Percentiles rank a stretch among this genome's conserved stretches.
These are phyloP conservation scores for Gelatoporia subvermispora DNA, from an alignment of 768 basidiomycete genomes.

Conservation along the genomic window DNA sequence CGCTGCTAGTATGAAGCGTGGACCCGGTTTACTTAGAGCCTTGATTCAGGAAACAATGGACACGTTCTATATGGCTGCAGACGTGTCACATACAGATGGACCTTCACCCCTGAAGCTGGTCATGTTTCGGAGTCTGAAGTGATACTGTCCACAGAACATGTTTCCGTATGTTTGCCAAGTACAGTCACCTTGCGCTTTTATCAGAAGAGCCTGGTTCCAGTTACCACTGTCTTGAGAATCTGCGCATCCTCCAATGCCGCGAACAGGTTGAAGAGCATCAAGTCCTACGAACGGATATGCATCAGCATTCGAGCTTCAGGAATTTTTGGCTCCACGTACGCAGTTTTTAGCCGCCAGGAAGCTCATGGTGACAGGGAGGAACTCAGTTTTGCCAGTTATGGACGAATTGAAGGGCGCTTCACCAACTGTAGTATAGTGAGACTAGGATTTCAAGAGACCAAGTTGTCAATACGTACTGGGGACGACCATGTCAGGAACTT, in stretches of 20 bases:
- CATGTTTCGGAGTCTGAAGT: too few relatives aligned
- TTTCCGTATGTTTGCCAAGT: too few relatives aligned
- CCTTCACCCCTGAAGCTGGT: too few relatives aligned
- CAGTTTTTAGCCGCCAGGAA: constrained; percentile 26
- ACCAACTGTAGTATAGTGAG: constrained; percentile 13
- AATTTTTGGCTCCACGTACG: constrained; percentile 10
- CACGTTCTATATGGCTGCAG: too few relatives aligned
- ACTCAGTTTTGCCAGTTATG: constrained; percentile 21
- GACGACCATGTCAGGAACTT: constrained; percentile 27
- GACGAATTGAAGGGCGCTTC: constrained; percentile 25
- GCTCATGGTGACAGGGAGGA: constrained; percentile 25
- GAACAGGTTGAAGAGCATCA: constrained; percentile 26
- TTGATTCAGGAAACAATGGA: too few relatives aligned
- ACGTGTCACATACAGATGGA: too few relatives aligned
- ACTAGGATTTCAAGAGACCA: neutral
- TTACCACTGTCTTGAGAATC: constrained; percentile 15
- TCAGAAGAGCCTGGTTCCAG: constrained; percentile 17
- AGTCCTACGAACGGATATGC: constrained; percentile 12
- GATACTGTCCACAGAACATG: too few relatives aligned
- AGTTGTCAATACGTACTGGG: constrained; percentile 16
- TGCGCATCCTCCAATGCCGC: constrained; percentile 21
- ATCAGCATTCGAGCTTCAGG: neutral
- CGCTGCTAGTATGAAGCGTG: too few relatives aligned
- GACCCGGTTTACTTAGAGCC: too few relatives aligned
- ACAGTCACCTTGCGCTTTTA: too few relatives aligned